Percentiles rank a stretch among this genome's conserved stretches.
phyloP scores from a whole-genome alignment of 2,329 filamentous ascomycete species.

The Ilyonectria destructans region DNA sequence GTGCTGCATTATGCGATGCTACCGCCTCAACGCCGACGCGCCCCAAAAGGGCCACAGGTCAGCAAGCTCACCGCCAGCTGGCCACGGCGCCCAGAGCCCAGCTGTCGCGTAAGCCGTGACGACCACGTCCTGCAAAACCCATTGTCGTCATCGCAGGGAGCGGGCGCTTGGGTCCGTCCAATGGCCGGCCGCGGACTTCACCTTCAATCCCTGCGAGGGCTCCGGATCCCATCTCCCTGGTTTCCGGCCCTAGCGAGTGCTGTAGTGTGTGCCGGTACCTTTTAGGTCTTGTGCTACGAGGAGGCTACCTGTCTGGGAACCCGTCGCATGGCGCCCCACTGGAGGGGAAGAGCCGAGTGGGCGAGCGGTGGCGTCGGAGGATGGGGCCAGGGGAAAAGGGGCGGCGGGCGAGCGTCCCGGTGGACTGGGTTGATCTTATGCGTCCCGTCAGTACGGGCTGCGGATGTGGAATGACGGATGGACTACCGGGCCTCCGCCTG shows the following conservation, averaged over 20 bases:
- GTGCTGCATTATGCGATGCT: slow-evolving; percentile 20
- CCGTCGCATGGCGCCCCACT: slow-evolving; percentile 51
- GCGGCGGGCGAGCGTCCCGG: slow-evolving; percentile 50
- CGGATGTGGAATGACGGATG: slow-evolving; percentile 42
- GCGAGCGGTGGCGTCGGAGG: slow-evolving; percentile 32
- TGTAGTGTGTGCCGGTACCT: slow-evolving; percentile 43
- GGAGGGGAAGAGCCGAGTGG: slow-evolving; percentile 51
- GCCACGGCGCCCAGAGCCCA: slow-evolving; percentile 24
- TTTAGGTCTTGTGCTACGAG: slow-evolving; percentile 45
- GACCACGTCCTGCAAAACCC: slow-evolving; percentile 33
- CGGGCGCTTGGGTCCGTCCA: slow-evolving; percentile 43
- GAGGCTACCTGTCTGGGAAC: slow-evolving; percentile 42
- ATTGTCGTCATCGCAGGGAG: slow-evolving; percentile 47
- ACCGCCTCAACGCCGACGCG: slow-evolving; percentile 25
- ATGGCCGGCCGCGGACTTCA: slow-evolving; percentile 34
- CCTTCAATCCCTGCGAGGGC: slow-evolving; percentile 37
- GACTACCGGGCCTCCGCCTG: slow-evolving; percentile 29
- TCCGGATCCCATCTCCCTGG: slow-evolving; percentile 46
- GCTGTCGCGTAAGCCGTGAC: slow-evolving; percentile 46
- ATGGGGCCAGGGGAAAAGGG: slow-evolving; percentile 50
- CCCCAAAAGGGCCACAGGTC: slow-evolving; percentile 35
- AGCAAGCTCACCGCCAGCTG: slow-evolving; percentile 36
- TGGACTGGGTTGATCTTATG: slow-evolving; percentile 52
- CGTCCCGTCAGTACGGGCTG: slow-evolving; percentile 46
- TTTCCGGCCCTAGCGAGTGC: slow-evolving; percentile 43